Evolutionary conservation across 495 filamentous ascomycete genomes (phyloP).

Genomic region (Aspergillus indologenus): DNA sequence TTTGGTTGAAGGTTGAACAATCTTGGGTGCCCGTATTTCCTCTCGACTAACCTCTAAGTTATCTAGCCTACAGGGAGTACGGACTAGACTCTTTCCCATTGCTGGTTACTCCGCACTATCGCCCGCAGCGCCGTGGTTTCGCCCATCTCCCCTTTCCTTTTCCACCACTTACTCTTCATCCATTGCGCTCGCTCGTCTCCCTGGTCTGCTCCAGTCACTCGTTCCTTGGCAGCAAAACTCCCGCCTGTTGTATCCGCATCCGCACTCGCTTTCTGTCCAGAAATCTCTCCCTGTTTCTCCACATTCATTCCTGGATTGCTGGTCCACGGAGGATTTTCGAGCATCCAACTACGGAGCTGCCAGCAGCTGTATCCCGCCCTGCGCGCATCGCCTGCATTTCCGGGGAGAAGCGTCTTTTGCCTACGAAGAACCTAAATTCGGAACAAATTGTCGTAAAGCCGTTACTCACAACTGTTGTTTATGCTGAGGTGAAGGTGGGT

Average conservation of each 20-base stretch:
- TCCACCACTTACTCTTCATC: not conserved
- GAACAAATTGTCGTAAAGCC: too few relatives aligned
- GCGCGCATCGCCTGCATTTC: not conserved
- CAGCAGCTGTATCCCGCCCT: not conserved
- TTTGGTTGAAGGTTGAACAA: not conserved
- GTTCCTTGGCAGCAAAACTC: not conserved
- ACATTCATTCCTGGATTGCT: not conserved
- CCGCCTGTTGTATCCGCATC: not conserved
- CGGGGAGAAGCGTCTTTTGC: too few relatives aligned
- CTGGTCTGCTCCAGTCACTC: not conserved
- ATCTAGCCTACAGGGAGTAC: not conserved
- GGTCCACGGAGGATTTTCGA: not conserved
- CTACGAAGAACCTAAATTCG: not conserved
- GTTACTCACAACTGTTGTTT: not conserved
- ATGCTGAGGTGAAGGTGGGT: conserved; percentile 8
- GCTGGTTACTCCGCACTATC: not conserved
- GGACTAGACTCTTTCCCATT: not conserved
- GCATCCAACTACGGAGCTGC: not conserved
- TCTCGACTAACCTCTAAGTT: not conserved
- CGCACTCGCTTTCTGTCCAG: not conserved
- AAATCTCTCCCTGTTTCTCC: not conserved
- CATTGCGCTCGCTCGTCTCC: not conserved
- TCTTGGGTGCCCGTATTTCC: not conserved
- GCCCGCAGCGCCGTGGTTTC: not conserved
- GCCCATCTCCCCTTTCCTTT: not conserved